A percentile compares a stretch with the other conserved stretches of the same genome.
Evolutionary conservation across 176 grass and related monocot genomes (phyloP).

Genomic region (Saccharum spontaneum): DNA sequence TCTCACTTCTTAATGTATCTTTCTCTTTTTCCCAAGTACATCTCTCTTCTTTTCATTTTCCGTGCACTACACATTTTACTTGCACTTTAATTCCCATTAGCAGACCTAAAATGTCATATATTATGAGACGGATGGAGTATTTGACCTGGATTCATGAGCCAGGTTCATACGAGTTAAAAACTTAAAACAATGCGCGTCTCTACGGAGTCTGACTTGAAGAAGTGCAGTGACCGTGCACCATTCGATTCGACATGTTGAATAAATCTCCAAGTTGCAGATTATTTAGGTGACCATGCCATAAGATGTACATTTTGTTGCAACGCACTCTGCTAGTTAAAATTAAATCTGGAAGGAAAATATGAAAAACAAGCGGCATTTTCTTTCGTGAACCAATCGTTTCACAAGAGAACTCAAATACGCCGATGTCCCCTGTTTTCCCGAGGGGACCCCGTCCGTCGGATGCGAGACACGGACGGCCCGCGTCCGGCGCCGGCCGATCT

Average conservation of each 20-base stretch:
- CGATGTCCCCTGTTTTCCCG: not conserved
- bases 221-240: not conserved
- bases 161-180: too few species aligned
- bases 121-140: too few species aligned
- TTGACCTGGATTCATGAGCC: too few species aligned
- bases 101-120: too few species aligned
- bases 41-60: too few species aligned
- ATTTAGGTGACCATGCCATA: not conserved
- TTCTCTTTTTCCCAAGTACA: too few species aligned
- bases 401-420: not conserved
- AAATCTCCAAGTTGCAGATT: not conserved
- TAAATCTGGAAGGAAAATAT: not conserved
- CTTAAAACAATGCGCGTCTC: accelerated
- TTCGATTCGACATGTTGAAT: not conserved
- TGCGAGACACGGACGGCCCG: conserved; percentile 6
- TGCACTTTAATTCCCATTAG: too few species aligned
- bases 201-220: too few species aligned
- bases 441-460: conserved; percentile 3
- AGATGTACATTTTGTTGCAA: too few species aligned
- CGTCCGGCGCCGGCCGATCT: not conserved
- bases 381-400: not conserved
- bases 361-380: not conserved
- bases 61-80: too few species aligned
- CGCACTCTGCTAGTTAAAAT: not conserved
- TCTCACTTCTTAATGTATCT: too few species aligned